phyloP scores from a whole-genome alignment of 2,329 filamentous ascomycete genomes.

The Furcasterigmium furcatum region DNA sequence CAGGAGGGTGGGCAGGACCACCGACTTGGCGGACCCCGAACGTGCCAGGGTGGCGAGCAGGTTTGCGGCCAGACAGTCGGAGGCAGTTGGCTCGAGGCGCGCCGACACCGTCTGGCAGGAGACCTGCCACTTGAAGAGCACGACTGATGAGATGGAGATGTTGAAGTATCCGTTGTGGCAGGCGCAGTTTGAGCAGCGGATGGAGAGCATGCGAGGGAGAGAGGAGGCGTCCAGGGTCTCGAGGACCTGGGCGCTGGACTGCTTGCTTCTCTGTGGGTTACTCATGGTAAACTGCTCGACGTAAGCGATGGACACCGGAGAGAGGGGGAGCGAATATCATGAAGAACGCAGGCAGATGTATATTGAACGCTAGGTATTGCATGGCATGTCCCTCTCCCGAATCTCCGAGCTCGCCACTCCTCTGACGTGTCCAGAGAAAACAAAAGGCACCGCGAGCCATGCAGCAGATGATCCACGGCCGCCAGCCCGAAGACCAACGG shows the following conservation, averaged over 20 bases:
- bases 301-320: constrained; percentile 1
- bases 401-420: constrained; percentile 46
- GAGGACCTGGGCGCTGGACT: constrained; percentile 21
- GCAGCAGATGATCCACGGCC: constrained; percentile 34
- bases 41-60: constrained; percentile 50
- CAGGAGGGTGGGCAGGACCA: constrained; percentile 38
- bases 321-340: too few species aligned
- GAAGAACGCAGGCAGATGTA: too few species aligned
- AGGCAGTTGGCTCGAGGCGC: constrained; percentile 30
- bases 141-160: constrained; percentile 38
- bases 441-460: constrained; percentile 26
- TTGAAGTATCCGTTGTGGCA: constrained; percentile 45
- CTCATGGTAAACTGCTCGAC: constrained; percentile 33
- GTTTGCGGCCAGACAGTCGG: constrained; percentile 50
- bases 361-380: constrained; percentile 5
- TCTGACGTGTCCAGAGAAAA: constrained; percentile 46
- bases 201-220: constrained; percentile 26
- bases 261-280: constrained; percentile 20
- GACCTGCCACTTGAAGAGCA: constrained; percentile 57
- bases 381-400: constrained; percentile 38
- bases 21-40: constrained; percentile 55
- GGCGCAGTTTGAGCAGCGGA: constrained; percentile 44
- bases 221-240: constrained; percentile 8
- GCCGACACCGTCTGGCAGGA: constrained; percentile 28
- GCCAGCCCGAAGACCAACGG: neutral